Conservation (phyloP, 2,329 filamentous ascomycete genomes). For the Diaporthe amygdali region DNA sequence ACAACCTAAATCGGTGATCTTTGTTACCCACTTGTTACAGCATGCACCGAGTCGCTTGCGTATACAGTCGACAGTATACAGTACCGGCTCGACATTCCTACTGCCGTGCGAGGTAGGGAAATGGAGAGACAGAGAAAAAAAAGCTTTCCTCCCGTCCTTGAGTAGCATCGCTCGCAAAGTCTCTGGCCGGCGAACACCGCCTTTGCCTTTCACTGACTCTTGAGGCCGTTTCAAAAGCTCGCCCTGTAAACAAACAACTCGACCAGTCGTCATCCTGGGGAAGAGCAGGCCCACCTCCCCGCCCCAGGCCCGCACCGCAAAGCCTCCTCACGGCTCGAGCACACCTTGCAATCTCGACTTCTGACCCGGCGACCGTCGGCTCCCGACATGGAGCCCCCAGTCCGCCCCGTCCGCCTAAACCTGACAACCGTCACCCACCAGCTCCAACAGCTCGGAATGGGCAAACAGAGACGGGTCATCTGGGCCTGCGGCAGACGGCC, state of each 20-base stretch:
- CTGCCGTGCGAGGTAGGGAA: neutral
- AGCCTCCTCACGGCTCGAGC: conserved; percentile 21
- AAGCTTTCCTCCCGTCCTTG: too few relatives aligned
- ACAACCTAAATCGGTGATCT: neutral
- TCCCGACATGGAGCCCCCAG: conserved; percentile 8
- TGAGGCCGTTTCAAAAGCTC: conserved; percentile 6
- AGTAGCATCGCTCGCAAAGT: neutral
- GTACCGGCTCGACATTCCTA: too few relatives aligned
- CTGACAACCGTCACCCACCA: neutral
- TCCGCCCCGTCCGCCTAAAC: conserved; percentile 13
- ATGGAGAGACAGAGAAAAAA: neutral
- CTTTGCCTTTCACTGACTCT: neutral
- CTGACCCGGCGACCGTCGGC: conserved; percentile 5
- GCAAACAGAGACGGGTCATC: neutral
- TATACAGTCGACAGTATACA: too few relatives aligned
- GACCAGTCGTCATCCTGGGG: conserved; percentile 1
- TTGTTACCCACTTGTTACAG: conserved; percentile 8
- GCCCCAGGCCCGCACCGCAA: conserved; percentile 1
- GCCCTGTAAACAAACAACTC: conserved; percentile 9
- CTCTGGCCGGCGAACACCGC: neutral
- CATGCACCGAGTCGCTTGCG: neutral
- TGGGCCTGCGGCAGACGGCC: neutral
- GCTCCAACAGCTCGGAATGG: neutral
- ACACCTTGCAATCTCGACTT: conserved; percentile 21
- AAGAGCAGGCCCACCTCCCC: neutral